Base-by-base conservation (phyloP, 2,329 filamentous ascomycete genomes). In the Xylariaceae sp. region DNA sequence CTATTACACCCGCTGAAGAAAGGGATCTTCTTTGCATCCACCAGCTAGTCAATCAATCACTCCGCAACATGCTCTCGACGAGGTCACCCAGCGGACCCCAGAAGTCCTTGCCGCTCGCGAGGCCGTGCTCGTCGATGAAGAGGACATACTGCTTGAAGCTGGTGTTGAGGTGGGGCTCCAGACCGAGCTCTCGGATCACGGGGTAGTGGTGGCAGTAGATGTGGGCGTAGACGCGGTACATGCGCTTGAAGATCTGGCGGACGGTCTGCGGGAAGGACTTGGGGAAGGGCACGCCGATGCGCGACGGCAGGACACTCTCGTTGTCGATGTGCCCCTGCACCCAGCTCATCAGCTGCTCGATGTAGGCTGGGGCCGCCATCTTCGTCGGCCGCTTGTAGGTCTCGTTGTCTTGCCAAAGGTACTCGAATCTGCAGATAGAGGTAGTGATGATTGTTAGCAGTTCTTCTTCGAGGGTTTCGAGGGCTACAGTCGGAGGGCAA, bases 201-300 rank as follows among this genome's bases (percentile, higher is more conserved):
- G 92, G 92, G 76, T 99, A 99, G 78, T 99, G 94, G 75, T 99
- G 94, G 79, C 95, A 99, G 84, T 99, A 99, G 66, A 99, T 96
- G 77, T 99, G 94, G 36, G 94, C 94, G 73, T 99, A 99, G 58
- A 99, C 93, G 64, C 94, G 89, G 77, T 97, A 99, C 77, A 99
- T 88, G 70, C 94, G 89, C 82, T 99, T 99, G 85, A 97, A 97
- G 71, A 99, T 92, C 75, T 97, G 93, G 63, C 91, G 89, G 59
- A 97, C 87, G 51, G 96, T 87, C 50, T 86, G 80, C 6, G 91
- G 88, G 76, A 99, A 99, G 16, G 88, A 87, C 71, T 96, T 94
- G 49, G 94, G 92, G 73, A 99, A 99, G 4, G 93, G 90, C 9
- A 97, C 92, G 62, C 94, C 91, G 70, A 96, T 94, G 68, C 92